phyloP scores from a whole-genome alignment of 2,329 filamentous ascomycete genomes.

The Blastomyces percursus region DNA sequence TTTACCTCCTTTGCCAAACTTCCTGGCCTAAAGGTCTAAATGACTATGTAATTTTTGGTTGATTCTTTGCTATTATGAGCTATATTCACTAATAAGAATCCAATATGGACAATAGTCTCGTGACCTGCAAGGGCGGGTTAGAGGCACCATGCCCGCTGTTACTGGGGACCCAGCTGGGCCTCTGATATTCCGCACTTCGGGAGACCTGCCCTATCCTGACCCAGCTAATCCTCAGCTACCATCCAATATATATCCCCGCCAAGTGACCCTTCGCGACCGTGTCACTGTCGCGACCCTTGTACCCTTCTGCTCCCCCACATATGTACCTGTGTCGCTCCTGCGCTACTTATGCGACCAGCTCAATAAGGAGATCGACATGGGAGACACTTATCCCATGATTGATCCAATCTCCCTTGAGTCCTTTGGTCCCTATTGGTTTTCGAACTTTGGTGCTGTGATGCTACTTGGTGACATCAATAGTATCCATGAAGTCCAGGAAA shows the following conservation, averaged over 20 bases:
- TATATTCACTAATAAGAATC: neutral
- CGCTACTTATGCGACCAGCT: conserved; percentile 72
- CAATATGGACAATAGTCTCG: conserved; percentile 11
- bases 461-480: conserved; percentile 62
- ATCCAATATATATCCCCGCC: conserved; percentile 56
- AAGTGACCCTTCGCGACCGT: conserved; percentile 72
- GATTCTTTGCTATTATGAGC: neutral
- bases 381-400: conserved; percentile 84
- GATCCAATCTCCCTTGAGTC: conserved; percentile 61
- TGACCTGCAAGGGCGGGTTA: conserved; percentile 12
- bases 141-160: conserved; percentile 57
- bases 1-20: neutral
- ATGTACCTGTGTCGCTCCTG: conserved; percentile 65
- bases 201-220: conserved; percentile 53
- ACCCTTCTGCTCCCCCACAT: conserved; percentile 63
- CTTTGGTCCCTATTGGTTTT: conserved; percentile 81
- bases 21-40: neutral
- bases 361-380: conserved; percentile 82
- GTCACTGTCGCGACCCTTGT: conserved; percentile 75
- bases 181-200: conserved; percentile 59
- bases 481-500: conserved; percentile 42
- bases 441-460: conserved; percentile 83
- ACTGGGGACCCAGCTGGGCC: conserved; percentile 64
- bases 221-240: conserved; percentile 54
- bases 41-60: neutral